phyloP scores from a whole-genome alignment of 2,329 filamentous ascomycete species.

The Verticillium klebahnii region DNA sequence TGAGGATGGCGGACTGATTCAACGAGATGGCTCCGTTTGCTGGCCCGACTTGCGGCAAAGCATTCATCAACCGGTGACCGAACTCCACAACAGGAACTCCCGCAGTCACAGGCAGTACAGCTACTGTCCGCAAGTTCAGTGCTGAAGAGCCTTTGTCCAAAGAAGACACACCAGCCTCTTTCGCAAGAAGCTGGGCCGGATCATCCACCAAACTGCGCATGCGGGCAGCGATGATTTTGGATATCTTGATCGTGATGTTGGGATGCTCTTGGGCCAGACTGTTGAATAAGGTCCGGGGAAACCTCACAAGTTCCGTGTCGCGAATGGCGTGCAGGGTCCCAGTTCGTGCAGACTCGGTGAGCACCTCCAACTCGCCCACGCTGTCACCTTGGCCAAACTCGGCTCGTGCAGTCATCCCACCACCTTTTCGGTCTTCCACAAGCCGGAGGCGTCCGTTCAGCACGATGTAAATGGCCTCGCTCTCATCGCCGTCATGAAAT shows the following conservation, averaged over 20 bases:
- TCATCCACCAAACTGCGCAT: conserved; percentile 89
- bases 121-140: conserved; percentile 87
- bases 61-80: conserved; percentile 80
- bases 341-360: conserved; percentile 88
- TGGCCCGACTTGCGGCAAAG: conserved; percentile 82
- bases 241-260: conserved; percentile 98
- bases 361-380: conserved; percentile 92
- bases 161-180: conserved; percentile 55
- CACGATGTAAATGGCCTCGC: conserved; percentile 97
- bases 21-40: conserved; percentile 86
- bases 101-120: conserved; percentile 82
- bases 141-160: conserved; percentile 74
- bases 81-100: conserved; percentile 96
- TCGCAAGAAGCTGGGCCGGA: conserved; percentile 61
- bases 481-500: conserved; percentile 90
- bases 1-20: conserved; percentile 89
- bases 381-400: conserved; percentile 98
- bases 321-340: conserved; percentile 93
- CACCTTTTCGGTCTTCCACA: conserved; percentile 75
- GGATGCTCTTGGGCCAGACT: conserved; percentile 95
- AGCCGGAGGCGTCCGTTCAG: conserved; percentile 86
- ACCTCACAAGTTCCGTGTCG: conserved; percentile 93
- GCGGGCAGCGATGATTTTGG: conserved; percentile 93
- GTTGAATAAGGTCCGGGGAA: conserved; percentile 94
- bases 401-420: conserved; percentile 78